A percentile compares a stretch with the other conserved stretches of the same genome.
These are phyloP conservation scores for Leptodermis oblonga DNA, from an alignment of 257 asterid species.

Conservation along the genomic window DNA sequence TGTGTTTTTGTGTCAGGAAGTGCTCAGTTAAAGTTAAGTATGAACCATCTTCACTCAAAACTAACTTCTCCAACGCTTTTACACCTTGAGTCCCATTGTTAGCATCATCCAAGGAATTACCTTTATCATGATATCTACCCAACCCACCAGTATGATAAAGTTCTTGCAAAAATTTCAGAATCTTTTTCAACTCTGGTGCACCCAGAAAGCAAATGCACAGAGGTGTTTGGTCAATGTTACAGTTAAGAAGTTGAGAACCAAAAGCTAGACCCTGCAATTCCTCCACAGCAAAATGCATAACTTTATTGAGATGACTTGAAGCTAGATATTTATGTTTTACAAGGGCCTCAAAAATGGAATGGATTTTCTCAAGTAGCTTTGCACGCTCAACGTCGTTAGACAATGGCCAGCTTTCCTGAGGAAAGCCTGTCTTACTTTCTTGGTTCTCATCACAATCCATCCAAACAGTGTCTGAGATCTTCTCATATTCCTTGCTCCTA, in stretches of 20 bases:
- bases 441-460: constrained; percentile 79
- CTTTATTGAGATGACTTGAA: constrained; percentile 79
- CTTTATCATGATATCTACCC: constrained; percentile 66
- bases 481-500: constrained; percentile 53
- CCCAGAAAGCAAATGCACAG: constrained; percentile 78
- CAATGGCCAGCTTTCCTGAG: constrained; percentile 62
- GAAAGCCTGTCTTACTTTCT: constrained; percentile 41
- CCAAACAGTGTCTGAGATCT: constrained; percentile 59
- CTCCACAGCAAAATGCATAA: constrained; percentile 81
- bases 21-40: constrained; percentile 65
- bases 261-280: constrained; percentile 69
- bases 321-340: constrained; percentile 66
- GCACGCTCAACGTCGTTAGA: constrained; percentile 84
- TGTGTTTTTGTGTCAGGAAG: constrained; percentile 49
- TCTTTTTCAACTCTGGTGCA: constrained; percentile 71
- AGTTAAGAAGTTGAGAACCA: constrained; percentile 67
- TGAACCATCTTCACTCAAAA: constrained; percentile 57
- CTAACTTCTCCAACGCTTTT: constrained; percentile 57
- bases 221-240: constrained; percentile 68
- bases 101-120: constrained; percentile 37
- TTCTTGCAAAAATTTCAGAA: constrained; percentile 79
- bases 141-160: constrained; percentile 68
- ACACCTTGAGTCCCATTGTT: constrained; percentile 32
- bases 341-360: constrained; percentile 56
- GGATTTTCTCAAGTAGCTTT: constrained; percentile 79